These are phyloP conservation scores for Gentiana dahurica DNA, from an alignment of 257 asterid genomes.

Conservation along the genomic window DNA sequence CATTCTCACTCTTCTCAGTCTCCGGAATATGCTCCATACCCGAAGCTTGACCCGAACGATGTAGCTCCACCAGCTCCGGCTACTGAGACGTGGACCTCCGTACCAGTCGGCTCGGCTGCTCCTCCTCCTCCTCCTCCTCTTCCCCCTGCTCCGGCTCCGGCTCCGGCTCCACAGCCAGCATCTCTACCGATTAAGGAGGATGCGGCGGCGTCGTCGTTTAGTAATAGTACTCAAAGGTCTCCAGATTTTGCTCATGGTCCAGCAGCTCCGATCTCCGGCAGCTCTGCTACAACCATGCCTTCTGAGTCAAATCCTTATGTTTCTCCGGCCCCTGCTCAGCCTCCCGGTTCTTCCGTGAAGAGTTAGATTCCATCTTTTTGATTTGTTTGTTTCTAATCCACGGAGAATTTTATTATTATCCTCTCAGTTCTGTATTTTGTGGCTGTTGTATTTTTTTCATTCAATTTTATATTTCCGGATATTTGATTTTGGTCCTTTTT, in stretches of 20 bases:
- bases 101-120: constrained; percentile 21
- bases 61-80: constrained; percentile 46
- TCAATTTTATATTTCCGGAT: no score
- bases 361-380: constrained; percentile 9
- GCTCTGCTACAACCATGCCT: constrained; percentile 60
- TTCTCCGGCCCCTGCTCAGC: constrained; percentile 38
- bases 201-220: constrained; percentile 1
- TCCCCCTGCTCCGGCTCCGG: not conserved
- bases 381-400: not conserved
- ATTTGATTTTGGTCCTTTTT: no score
- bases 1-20: constrained; percentile 21
- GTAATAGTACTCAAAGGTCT: constrained; percentile 11
- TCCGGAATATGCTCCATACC: constrained; percentile 65
- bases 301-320: constrained; percentile 74
- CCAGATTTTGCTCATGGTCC: constrained; percentile 16
- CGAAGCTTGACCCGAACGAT: constrained; percentile 62
- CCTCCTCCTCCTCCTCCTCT: not conserved
- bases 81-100: constrained; percentile 44
- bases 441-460: not conserved
- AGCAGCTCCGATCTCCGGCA: constrained; percentile 17
- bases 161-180: not conserved
- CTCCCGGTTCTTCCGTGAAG: constrained; percentile 27
- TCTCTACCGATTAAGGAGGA: not conserved
- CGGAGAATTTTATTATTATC: no score
- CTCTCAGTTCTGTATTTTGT: not conserved